These are phyloP conservation scores for Suhomyces ambrosiae DNA, from an alignment of 1,139 yeast genomes.

Conservation along the genomic window DNA sequence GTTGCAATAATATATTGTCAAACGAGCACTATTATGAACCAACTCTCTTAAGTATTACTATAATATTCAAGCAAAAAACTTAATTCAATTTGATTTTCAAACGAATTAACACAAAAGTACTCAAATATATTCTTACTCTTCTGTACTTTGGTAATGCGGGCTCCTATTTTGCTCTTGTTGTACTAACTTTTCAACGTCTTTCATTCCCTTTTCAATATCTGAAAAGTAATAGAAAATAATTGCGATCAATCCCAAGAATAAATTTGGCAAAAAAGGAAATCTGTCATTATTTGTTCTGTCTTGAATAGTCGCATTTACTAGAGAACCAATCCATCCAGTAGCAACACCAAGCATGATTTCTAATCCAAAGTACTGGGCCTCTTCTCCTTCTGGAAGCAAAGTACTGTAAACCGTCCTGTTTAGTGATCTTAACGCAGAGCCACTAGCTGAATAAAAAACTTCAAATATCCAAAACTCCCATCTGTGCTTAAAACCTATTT, in stretches of 20 bases:
- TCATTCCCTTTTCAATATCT: constrained; percentile 41
- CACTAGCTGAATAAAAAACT: constrained; percentile 36
- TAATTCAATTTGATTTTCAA: too few relatives aligned
- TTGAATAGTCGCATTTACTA: constrained; percentile 45
- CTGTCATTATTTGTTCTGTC: constrained; percentile 43
- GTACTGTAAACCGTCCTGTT: constrained; percentile 44
- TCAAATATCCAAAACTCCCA: constrained; percentile 52
- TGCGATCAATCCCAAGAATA: constrained; percentile 32
- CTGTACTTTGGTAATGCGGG: too few relatives aligned
- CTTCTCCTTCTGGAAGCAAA: constrained; percentile 45
- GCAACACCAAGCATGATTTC: constrained; percentile 47
- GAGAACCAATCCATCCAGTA: constrained; percentile 47
- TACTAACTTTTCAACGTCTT: constrained; percentile 22
- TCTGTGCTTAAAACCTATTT: constrained; percentile 44
- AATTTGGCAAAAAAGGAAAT: constrained; percentile 43
- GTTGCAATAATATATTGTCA: too few relatives aligned
- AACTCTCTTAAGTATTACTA: too few relatives aligned
- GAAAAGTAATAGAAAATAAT: constrained; percentile 27
- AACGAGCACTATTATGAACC: too few relatives aligned
- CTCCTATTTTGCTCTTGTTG: not conserved
- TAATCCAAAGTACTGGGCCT: constrained; percentile 48
- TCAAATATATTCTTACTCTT: too few relatives aligned
- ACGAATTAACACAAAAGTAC: too few relatives aligned
- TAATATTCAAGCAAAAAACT: too few relatives aligned
- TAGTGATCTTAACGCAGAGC: constrained; percentile 41